Evolutionary conservation across 371 early-diverging fungal genomes (phyloP), one percentile per base, ranked within the genome.

Genomic region (Apophysomyces ossiformis): DNA sequence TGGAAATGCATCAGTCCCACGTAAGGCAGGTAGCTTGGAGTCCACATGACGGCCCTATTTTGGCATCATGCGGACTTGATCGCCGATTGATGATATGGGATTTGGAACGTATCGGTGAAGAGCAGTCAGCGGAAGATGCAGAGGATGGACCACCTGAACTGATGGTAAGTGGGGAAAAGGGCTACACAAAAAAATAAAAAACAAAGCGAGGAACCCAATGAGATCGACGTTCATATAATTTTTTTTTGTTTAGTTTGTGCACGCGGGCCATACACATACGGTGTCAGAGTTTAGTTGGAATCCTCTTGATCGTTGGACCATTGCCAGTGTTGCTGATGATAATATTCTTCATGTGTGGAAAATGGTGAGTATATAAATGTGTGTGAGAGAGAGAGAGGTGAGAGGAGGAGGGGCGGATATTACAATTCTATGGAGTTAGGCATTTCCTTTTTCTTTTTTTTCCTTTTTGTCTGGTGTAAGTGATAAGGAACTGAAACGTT

Each of bases 61-160:
- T 99, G 41, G 99, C 98, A 8, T 95, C 96, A 39, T 92, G 95
- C 18, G 86, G 92, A 65, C 88, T 89, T 50, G 99, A 99, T 85
- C 90, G 99, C 66, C 85, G 97, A 32, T 89, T 99, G 61, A 90
- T 92, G 66, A 87, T 99, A 35, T 99, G 99, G 99, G 99, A 99
- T 78, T 74, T 99, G 66, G 87, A 88, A 69, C 86, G 91, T 35
- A 95, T 96, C 71, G 99, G 99, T 60, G 92, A 93, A 71, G 97
- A 96, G 75, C 97, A 97, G 80, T 89, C 93, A 3, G 88, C 95
- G 12, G 99, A 98, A 75, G 98, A 98, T 80, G 94, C 94, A 38
- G 97, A 93, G 72, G 99, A 99, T 79, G 99, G 99, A 5, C 98
- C 98, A 63, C 97, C 99, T 26, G 99, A 99, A 79, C 85, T 99